Evolutionary conservation across 2,329 filamentous ascomycete genomes (phyloP).

Genomic region (Alternaria solani): DNA sequence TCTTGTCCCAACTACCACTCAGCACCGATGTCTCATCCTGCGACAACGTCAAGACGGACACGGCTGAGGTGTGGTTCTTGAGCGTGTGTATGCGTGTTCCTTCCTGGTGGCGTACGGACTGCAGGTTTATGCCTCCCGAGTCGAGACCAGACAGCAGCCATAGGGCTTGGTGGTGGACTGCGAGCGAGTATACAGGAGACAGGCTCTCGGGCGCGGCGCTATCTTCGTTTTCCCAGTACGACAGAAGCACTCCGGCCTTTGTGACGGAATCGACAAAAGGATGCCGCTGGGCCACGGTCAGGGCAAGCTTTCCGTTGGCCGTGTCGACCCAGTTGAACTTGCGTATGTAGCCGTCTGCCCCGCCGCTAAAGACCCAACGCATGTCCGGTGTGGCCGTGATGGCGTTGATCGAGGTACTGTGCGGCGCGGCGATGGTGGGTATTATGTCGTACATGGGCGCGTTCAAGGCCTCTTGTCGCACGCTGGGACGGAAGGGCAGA

Average conservation of each 20-base stretch:
- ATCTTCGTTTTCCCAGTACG: conserved; percentile 99
- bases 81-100: conserved; percentile 86
- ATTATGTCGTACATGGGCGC: conserved; percentile 92
- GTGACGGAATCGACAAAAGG: conserved; percentile 97
- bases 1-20: conserved; percentile 97
- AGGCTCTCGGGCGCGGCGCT: conserved; percentile 66
- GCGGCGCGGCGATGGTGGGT: conserved; percentile 94
- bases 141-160: conserved; percentile 93
- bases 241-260: conserved; percentile 92
- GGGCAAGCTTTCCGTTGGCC: conserved; percentile 89
- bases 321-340: conserved; percentile 97
- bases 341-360: conserved; percentile 92
- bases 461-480: conserved; percentile 80
- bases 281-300: conserved; percentile 94
- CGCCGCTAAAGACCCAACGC: conserved; percentile 93
- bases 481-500: conserved; percentile 64
- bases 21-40: conserved; percentile 87
- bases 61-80: conserved; percentile 86
- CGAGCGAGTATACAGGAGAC: conserved; percentile 94
- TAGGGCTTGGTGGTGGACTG: conserved; percentile 85
- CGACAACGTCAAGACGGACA: conserved; percentile 83
- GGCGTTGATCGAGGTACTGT: conserved; percentile 94
- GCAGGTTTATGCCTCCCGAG: conserved; percentile 89
- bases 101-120: conserved; percentile 92
- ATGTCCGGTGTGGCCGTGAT: conserved; percentile 92